A percentile compares a stretch with the other conserved stretches of the same genome.
Evolutionary conservation across 1,139 yeast species (phyloP).

Genomic region (Kurtzmaniella quercitrusa): DNA sequence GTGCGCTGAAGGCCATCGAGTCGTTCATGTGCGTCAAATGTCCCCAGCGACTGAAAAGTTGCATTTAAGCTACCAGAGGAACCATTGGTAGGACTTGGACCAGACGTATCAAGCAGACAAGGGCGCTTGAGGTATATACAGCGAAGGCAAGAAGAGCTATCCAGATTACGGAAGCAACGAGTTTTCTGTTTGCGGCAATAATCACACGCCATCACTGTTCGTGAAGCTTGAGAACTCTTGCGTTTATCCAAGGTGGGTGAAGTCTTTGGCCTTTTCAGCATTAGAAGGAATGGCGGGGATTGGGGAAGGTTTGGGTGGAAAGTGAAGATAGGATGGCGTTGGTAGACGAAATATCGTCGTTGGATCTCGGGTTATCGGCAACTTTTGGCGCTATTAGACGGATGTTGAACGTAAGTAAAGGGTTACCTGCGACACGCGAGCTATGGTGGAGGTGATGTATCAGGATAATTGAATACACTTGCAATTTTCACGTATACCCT

Average conservation of each 20-base stretch:
- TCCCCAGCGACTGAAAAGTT: background rate
- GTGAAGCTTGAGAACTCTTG: slow-evolving; percentile 30
- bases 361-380: too few relatives aligned
- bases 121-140: slow-evolving; percentile 47
- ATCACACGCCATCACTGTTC: slow-evolving; percentile 57
- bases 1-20: slow-evolving; percentile 5
- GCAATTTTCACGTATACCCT: too few relatives aligned
- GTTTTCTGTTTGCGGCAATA: slow-evolving; percentile 61
- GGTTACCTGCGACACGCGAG: too few relatives aligned
- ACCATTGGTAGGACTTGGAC: background rate
- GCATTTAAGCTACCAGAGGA: background rate
- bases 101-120: slow-evolving; percentile 45
- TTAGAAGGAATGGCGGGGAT: background rate
- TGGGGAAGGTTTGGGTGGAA: background rate
- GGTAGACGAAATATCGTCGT: too few relatives aligned
- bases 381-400: too few relatives aligned
- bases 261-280: background rate
- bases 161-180: slow-evolving; percentile 51
- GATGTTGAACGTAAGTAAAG: too few relatives aligned
- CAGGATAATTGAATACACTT: too few relatives aligned
- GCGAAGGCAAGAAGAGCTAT: slow-evolving; percentile 49
- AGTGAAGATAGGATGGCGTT: too few relatives aligned
- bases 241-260: slow-evolving; percentile 10
- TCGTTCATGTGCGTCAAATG: background rate
- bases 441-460: too few relatives aligned